Percentiles rank a stretch among this genome's conserved stretches.
phyloP scores from a whole-genome alignment of 2,329 filamentous ascomycete species.

The Drechslerella dactyloides region DNA sequence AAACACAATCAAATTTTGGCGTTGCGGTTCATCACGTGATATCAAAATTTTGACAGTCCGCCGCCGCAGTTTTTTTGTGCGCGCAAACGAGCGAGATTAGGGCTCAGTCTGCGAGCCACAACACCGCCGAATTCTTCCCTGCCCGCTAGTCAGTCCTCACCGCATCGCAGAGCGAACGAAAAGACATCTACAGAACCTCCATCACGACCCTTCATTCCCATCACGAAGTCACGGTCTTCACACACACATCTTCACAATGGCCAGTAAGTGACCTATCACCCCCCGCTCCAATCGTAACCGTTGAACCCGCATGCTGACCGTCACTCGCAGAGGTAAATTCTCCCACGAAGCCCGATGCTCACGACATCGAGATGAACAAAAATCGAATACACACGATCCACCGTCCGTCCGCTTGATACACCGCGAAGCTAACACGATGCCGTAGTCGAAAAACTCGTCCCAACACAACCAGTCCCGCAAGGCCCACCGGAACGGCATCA shows the following conservation, averaged over 20 bases:
- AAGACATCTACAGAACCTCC: slow-evolving; percentile 20
- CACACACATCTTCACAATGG: slow-evolving; percentile 46
- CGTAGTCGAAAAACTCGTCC: slow-evolving; percentile 99
- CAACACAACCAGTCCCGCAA: slow-evolving; percentile 99
- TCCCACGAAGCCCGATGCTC: not conserved
- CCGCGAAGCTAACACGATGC: slow-evolving; percentile 33
- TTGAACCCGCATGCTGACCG: slow-evolving; percentile 22
- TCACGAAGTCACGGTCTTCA: slow-evolving; percentile 40
- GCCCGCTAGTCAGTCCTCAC: slow-evolving; percentile 12
- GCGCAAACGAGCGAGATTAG: slow-evolving; percentile 30
- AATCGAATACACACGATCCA: not conserved
- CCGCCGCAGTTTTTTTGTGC: slow-evolving; percentile 22
- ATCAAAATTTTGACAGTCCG: slow-evolving; percentile 43
- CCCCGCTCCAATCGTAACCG: not conserved
- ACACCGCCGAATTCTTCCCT: slow-evolving; percentile 36
- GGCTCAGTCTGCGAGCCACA: slow-evolving; percentile 29
- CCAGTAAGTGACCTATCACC: slow-evolving; percentile 39
- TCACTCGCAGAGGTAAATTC: slow-evolving; percentile 42
- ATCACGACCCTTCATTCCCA: slow-evolving; percentile 20
- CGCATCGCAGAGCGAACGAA: slow-evolving; percentile 10
- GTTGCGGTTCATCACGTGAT: slow-evolving; percentile 28
- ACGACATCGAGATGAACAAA: not conserved
- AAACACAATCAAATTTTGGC: slow-evolving; percentile 16
- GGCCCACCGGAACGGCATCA: slow-evolving; percentile 99
- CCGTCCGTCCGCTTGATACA: not conserved